Conservation (phyloP, 192 early-diverging fungal species). For the Coemansia reversa region DNA sequence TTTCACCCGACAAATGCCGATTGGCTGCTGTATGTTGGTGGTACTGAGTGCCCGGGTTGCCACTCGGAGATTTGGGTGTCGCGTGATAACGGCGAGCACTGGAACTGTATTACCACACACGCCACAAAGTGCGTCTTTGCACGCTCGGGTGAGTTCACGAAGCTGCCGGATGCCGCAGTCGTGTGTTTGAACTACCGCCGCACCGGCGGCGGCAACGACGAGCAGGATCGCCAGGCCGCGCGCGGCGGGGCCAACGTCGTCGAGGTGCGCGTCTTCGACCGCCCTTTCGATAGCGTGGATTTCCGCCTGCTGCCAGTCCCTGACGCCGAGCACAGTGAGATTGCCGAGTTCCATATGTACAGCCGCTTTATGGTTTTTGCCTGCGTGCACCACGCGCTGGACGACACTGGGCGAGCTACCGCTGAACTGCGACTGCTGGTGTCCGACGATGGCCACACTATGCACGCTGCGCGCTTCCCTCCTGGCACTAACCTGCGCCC, state of each 20-base stretch:
- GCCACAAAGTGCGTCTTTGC: constrained; percentile 86
- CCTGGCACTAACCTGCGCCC: constrained; percentile 71
- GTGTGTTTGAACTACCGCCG: constrained; percentile 69
- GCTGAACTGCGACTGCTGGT: constrained; percentile 65
- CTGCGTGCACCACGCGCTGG: constrained; percentile 14
- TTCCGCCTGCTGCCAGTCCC: constrained; percentile 22
- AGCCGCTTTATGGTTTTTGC: constrained; percentile 45
- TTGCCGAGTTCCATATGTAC: constrained; percentile 34
- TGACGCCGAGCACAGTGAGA: constrained; percentile 19
- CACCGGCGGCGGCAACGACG: constrained; percentile 57
- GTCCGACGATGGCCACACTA: constrained; percentile 72
- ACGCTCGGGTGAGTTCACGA: constrained; percentile 57
- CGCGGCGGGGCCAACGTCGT: constrained; percentile 57
- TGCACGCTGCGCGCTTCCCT: constrained; percentile 79
- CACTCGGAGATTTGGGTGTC: constrained; percentile 74
- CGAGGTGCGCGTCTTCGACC: constrained; percentile 63
- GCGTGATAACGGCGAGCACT: constrained; percentile 67
- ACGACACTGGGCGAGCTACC: constrained; percentile 18
- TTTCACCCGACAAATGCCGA: constrained; percentile 86
- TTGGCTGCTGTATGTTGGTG: constrained; percentile 83
- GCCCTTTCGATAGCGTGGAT: constrained; percentile 24
- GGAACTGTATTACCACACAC: constrained; percentile 77
- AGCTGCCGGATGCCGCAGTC: constrained; percentile 66
- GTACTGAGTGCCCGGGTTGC: constrained; percentile 56
- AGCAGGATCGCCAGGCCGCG: constrained; percentile 40